phyloP scores from a whole-genome alignment of 2,329 filamentous ascomycete species.

The Botrytis byssoidea region DNA sequence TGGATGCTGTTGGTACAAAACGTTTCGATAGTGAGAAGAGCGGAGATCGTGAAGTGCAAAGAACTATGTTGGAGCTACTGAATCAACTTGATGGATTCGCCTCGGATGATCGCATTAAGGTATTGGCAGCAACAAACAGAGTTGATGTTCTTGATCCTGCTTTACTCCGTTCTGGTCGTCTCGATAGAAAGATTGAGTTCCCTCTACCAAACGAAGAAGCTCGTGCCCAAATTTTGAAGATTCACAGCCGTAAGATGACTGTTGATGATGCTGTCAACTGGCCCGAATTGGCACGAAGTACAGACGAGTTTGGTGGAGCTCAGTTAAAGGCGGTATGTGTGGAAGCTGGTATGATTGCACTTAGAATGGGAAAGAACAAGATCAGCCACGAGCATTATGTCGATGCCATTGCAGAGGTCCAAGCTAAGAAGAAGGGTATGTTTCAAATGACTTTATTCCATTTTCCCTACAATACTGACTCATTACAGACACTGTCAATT shows the following conservation, averaged over 20 bases:
- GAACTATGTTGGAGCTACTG: conserved; percentile 97
- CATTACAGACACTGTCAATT: conserved; percentile 34
- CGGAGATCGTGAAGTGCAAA: conserved; percentile 94
- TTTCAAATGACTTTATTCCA: background rate
- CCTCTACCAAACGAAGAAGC: conserved; percentile 97
- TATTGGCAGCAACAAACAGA: conserved; percentile 90
- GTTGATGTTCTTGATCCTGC: conserved; percentile 93
- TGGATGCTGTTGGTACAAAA: conserved; percentile 97
- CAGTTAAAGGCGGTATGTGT: conserved; percentile 98
- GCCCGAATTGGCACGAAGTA: conserved; percentile 91
- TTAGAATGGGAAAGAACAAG: conserved; percentile 92
- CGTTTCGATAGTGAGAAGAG: conserved; percentile 99
- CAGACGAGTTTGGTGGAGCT: conserved; percentile 96
- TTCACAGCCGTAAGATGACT: conserved; percentile 98
- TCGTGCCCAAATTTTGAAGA: conserved; percentile 92
- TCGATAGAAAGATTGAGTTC: conserved; percentile 98
- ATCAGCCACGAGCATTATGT: conserved; percentile 98
- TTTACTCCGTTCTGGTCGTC: conserved; percentile 82
- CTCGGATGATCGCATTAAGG: conserved; percentile 94
- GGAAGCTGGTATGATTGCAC: conserved; percentile 97
- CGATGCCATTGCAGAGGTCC: conserved; percentile 95
- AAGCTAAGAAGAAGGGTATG: conserved; percentile 68
- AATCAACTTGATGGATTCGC: conserved; percentile 99
- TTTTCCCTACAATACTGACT: conserved; percentile 35
- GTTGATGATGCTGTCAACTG: conserved; percentile 93